phyloP scores from a whole-genome alignment of 83 land plant species.

The Diphasiastrum complanatum region DNA sequence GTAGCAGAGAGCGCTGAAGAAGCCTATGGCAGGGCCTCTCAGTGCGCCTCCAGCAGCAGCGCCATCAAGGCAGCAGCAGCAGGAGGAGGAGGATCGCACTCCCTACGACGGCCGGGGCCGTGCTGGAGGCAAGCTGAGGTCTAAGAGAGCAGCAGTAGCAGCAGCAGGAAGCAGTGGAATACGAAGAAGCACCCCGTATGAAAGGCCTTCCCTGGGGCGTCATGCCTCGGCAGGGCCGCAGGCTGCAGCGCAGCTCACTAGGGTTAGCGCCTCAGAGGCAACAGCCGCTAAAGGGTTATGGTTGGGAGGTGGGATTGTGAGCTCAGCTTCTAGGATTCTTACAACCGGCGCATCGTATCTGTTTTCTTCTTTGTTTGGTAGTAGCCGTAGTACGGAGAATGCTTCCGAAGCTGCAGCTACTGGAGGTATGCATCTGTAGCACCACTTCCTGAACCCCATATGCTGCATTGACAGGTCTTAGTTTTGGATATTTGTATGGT shows the following conservation, averaged over 20 bases:
- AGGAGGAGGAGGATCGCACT: neutral
- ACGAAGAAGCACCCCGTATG: no score
- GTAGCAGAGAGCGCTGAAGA: no score
- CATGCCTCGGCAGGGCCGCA: neutral
- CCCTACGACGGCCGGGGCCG: conserved; percentile 2
- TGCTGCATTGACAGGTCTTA: no score
- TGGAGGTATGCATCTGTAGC: neutral
- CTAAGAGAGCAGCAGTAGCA: neutral
- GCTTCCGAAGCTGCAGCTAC: neutral
- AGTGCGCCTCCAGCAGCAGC: no score
- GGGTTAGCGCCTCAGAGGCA: neutral
- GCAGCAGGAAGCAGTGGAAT: neutral
- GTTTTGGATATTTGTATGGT: no score
- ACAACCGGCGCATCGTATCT: neutral
- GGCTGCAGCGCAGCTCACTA: neutral
- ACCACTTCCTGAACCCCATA: neutral
- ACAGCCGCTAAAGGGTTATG: neutral
- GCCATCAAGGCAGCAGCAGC: no score
- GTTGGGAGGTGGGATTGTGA: neutral
- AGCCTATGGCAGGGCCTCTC: no score
- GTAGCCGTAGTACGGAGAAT: no score
- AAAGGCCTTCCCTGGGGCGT: neutral
- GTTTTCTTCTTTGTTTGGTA: neutral
- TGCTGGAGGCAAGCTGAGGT: neutral
- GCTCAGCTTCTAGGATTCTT: neutral